Evolutionary conservation across 352 stramenopile species (phyloP).

Genomic region (Pythium coloratum): DNA sequence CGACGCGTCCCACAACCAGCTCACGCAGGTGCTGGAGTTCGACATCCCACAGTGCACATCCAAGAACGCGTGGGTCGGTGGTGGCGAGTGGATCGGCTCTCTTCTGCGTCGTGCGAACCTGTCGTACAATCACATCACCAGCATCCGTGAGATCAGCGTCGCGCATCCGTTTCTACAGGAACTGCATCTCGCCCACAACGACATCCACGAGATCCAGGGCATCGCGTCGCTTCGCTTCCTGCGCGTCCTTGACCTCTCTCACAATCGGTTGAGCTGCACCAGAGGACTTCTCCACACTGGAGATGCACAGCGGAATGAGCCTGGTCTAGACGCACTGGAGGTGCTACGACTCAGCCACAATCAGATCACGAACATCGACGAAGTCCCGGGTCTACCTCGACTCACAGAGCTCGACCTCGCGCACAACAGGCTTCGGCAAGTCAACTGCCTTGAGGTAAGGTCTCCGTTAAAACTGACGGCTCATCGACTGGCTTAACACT

Average conservation of each 20-base stretch:
- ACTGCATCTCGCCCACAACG: conserved; percentile 60
- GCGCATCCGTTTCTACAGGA: conserved; percentile 69
- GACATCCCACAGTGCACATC: conserved; percentile 57
- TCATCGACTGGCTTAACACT: too few relatives aligned
- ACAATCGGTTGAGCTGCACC: conserved; percentile 58
- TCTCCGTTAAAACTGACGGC: too few relatives aligned
- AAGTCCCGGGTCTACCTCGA: conserved; percentile 45
- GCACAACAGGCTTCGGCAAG: conserved; percentile 49
- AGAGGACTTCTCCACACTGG: conserved; percentile 30
- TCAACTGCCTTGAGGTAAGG: conserved; percentile 46
- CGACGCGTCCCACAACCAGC: conserved; percentile 57
- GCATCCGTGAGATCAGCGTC: conserved; percentile 47
- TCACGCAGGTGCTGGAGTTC: conserved; percentile 64
- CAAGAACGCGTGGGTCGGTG: conserved; percentile 53
- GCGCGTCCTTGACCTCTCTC: conserved; percentile 63
- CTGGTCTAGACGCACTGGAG: conserved; percentile 46
- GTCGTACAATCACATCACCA: conserved; percentile 50
- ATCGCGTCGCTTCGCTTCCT: conserved; percentile 59
- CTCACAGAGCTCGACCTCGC: conserved; percentile 52
- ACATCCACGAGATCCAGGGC: conserved; percentile 49
- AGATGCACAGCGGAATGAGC: neutral
- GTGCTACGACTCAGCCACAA: conserved; percentile 59
- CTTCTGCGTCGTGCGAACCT: conserved; percentile 56
- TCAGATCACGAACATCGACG: conserved; percentile 45
- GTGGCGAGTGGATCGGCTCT: conserved; percentile 61